Base-by-base conservation (phyloP, 2,329 filamentous ascomycete genomes). In the Fusarium begoniae region DNA sequence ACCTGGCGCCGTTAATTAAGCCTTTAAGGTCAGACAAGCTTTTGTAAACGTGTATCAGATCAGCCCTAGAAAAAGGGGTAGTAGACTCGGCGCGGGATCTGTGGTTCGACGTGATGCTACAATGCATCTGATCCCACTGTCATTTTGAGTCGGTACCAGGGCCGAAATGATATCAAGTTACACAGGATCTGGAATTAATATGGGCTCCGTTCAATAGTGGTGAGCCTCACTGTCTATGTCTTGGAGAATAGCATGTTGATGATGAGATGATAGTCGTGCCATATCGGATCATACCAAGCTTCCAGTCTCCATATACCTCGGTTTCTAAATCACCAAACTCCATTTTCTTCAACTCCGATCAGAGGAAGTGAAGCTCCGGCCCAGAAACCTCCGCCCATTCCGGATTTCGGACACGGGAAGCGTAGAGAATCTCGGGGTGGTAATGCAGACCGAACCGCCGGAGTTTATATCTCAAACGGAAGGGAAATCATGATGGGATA, bases 51-150 rank as follows among this genome's bases (percentile, higher is more conserved):
- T 44, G 40, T 57, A 30, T 35, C 26, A 24, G 30, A 45, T 70
- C 70, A 72, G 70, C 58, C 70, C 58, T 72, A 73, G 45, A 38
- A 24, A 61, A 57, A 70, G 69, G 70, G 70, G 69, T 24, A 35
- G 32, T 15, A 64, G 28, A 44, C 38, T 38, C 9, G 1, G 30
- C 2, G 5, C 1, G 14, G 56, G 32, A 51, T 28, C n/a, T n/a
- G 24, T 50, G 20, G 30, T 26, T 58, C 53, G 38, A 56, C 32
- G 38, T 20, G 26, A 56, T 56, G 38, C 26, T 20, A 32, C n/a
- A 28, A 40, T 12, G 35, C 51, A 43, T 56, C 20, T 32, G 22
- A 44, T n/a, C 1, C 15, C 32, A 35, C 32, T 17, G 32, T 17
- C 32, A 35, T 35, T 35, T 15, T 35, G 32, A 35, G 32, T 35